Conservation (phyloP, 495 filamentous ascomycete species). For the Trichocladium antarcticum region DNA sequence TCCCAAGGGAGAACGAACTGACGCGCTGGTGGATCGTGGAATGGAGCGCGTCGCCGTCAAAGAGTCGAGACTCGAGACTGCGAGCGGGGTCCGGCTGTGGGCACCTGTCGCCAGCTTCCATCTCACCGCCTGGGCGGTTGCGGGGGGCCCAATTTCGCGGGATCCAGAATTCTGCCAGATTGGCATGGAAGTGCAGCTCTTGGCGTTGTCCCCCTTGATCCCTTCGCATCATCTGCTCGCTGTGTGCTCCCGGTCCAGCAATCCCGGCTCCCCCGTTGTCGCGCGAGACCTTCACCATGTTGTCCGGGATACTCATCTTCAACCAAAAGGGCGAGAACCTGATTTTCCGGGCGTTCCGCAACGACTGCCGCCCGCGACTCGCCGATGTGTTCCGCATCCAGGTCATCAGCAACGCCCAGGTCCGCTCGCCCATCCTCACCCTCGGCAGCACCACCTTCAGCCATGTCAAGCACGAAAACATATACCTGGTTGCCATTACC, state of each 20-base stretch:
- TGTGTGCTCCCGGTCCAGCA: background rate
- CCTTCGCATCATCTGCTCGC: background rate
- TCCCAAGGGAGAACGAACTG: too few relatives aligned
- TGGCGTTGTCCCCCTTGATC: background rate
- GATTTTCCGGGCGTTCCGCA: slow-evolving; percentile 96
- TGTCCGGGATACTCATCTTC: slow-evolving; percentile 94
- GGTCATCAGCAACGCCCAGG: slow-evolving; percentile 96
- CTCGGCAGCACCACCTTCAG: slow-evolving; percentile 97
- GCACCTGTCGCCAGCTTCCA: too few relatives aligned
- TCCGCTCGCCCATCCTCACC: slow-evolving; percentile 93
- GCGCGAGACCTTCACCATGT: slow-evolving; percentile 47
- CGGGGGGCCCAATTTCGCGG: too few relatives aligned
- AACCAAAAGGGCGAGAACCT: slow-evolving; percentile 99
- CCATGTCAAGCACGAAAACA: slow-evolving; percentile 99
- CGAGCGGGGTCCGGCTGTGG: too few relatives aligned
- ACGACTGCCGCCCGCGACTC: slow-evolving; percentile 90
- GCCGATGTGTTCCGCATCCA: slow-evolving; percentile 99
- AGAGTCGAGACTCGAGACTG: too few relatives aligned
- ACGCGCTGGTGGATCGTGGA: too few relatives aligned
- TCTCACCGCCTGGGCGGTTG: too few relatives aligned
- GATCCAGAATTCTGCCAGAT: too few relatives aligned
- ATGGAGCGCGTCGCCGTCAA: too few relatives aligned
- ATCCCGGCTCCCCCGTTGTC: background rate
- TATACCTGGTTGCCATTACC: slow-evolving; percentile 93
- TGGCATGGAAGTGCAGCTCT: background rate